Percentiles rank a stretch among this genome's conserved stretches.
Conservation (phyloP, 192 early-diverging fungal species). For the Podila epigama region DNA sequence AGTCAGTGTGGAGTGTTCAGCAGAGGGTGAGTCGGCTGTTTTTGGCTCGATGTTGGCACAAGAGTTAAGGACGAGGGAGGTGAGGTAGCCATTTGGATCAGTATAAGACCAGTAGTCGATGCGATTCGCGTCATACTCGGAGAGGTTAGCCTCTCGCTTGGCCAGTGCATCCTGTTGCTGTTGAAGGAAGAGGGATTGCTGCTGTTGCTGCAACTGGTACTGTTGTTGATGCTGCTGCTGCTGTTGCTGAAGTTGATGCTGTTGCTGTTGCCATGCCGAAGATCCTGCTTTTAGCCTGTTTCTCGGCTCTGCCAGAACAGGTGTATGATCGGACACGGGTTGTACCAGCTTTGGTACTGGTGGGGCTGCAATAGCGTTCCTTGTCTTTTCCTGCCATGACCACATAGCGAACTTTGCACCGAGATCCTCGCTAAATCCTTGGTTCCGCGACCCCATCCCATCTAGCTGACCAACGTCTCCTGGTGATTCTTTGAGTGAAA, state of each 20-base stretch:
- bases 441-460: slow-evolving; percentile 41
- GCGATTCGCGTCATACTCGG: slow-evolving; percentile 24
- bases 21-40: slow-evolving; percentile 30
- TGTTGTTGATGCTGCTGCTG: slow-evolving; percentile 34
- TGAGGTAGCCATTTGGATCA: slow-evolving; percentile 39
- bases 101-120: slow-evolving; percentile 47
- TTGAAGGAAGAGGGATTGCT: slow-evolving; percentile 20
- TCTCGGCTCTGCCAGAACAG: slow-evolving; percentile 28
- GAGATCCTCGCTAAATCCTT: slow-evolving; percentile 40
- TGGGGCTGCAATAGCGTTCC: slow-evolving; percentile 39
- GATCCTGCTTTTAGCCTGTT: slow-evolving; percentile 41
- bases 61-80: slow-evolving; percentile 39
- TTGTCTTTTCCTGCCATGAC: slow-evolving; percentile 46
- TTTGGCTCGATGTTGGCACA: slow-evolving; percentile 40
- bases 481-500: slow-evolving; percentile 38
- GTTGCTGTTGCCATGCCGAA: slow-evolving; percentile 40
- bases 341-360: slow-evolving; percentile 39
- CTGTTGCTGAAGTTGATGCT: slow-evolving; percentile 27
- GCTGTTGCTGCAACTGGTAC: slow-evolving; percentile 33
- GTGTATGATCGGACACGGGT: slow-evolving; percentile 30
- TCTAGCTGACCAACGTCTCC: slow-evolving; percentile 41
- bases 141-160: slow-evolving; percentile 1
- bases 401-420: slow-evolving; percentile 42
- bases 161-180: slow-evolving; percentile 38
- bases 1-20: slow-evolving; percentile 10